Evolutionary conservation across 192 early-diverging fungal genomes (phyloP), one percentile per base, ranked within the genome.

Genomic region (Coemansia sp.): DNA sequence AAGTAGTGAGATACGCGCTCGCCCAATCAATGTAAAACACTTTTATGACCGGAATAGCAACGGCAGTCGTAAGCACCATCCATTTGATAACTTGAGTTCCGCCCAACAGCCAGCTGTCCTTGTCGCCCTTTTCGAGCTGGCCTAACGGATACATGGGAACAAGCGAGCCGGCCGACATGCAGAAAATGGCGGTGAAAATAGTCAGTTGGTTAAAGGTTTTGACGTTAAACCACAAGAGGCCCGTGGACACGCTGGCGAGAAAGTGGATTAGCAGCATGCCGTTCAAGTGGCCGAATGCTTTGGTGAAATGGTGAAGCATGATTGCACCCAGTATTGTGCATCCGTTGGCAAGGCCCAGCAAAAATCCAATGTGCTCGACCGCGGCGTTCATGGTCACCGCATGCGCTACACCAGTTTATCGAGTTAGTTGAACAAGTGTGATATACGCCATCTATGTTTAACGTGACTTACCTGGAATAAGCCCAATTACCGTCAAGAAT

Each of bases 11-110:
- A 48, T 73, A 79, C 3, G 54, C 23, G 22, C 58, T 67, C 5
- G 55, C 77, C 77, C 77, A 79, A 21, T 79, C 77, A 47, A 79
- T 71, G 54, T 79, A 79, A 53, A 79, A 74, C 21, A 79, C 77
- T 35, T 79, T 79, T 21, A 79, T 41, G 17, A 79, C 43, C 5
- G 77, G 77, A 59, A 79, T 79, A 3, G 71, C 67, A 15, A 79
- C 77, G 10, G 77, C 77, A 2, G 77, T 79, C 8, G 77, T 79
- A 19, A 79, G 57, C 21, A 65, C 70, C 5, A 65, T 72, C 77
- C 77, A 79, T 41, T 79, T 79, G 3, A 79, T 64, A 1, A 79
- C 65, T 14, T 79, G 77, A 0, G 77, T 70, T 4, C 71, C 67
- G 15, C 77, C 77, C 38, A 79, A 62, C 17, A 79, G 58, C 68